These are phyloP conservation scores for Suhomyces maxii DNA, from an alignment of 1,139 yeast genomes.

Conservation along the genomic window DNA sequence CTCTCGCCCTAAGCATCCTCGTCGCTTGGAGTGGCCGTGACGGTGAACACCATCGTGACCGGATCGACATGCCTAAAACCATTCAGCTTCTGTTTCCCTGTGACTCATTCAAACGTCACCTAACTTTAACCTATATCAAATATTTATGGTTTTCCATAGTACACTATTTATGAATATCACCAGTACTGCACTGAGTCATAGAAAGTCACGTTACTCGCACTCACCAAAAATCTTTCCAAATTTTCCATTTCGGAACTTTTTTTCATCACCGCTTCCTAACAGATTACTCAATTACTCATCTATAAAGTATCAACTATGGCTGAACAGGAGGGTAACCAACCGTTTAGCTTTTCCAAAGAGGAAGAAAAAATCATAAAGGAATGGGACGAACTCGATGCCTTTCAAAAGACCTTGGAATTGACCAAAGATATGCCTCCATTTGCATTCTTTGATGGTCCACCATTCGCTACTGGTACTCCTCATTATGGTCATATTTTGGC, in stretches of 20 bases:
- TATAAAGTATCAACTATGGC: constrained; percentile 23
- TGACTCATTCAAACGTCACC: not conserved
- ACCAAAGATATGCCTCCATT: constrained; percentile 85
- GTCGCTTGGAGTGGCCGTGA: no score
- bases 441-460: constrained; percentile 98
- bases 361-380: constrained; percentile 76
- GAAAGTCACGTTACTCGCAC: not conserved
- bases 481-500: constrained; percentile 98
- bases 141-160: no score
- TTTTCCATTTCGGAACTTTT: constrained; percentile 1
- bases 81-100: not conserved
- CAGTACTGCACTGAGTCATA: constrained; percentile 3
- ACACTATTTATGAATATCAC: no score
- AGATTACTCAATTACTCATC: not conserved
- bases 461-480: constrained; percentile 99
- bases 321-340: constrained; percentile 31
- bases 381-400: constrained; percentile 93
- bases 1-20: no score
- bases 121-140: no score
- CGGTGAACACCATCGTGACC: no score
- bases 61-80: no score
- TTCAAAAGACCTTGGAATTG: constrained; percentile 79
- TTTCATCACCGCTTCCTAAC: not conserved
- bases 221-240: not conserved
- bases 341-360: constrained; percentile 75